Conservation (phyloP, 208 protist genomes). For the Naegleria lovaniensis region DNA sequence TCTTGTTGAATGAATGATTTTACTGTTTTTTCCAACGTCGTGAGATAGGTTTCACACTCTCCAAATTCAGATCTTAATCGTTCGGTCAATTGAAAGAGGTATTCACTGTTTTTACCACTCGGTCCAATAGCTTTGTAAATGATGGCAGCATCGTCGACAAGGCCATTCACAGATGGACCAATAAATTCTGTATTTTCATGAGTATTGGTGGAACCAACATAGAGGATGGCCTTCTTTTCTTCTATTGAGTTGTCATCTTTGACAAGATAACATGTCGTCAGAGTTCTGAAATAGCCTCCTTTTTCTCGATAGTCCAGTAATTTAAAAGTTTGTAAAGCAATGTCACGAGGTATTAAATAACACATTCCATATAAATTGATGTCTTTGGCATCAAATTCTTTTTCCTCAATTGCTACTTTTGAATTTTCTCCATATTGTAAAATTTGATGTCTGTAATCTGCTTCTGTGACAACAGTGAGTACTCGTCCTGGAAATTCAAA, state of each 20-base stretch:
- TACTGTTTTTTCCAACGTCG: background rate
- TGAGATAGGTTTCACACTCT: background rate
- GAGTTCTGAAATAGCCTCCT: background rate
- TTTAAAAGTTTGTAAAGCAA: background rate
- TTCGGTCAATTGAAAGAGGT: background rate
- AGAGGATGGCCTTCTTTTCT: background rate
- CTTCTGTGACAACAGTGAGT: background rate
- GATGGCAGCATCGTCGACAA: background rate
- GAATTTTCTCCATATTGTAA: background rate
- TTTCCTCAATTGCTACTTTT: background rate
- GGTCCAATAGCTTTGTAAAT: background rate
- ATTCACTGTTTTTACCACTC: constrained; percentile 1
- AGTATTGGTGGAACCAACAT: background rate
- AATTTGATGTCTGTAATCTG: background rate
- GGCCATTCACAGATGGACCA: background rate
- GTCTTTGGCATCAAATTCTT: background rate
- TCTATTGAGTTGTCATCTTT: background rate
- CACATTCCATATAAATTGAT: background rate
- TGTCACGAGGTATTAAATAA: background rate
- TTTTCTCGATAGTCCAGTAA: background rate
- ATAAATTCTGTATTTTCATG: constrained; percentile 8
- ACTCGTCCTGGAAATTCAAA: constrained; percentile 22
- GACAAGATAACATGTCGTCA: background rate
- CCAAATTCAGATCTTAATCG: background rate
- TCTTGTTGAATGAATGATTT: background rate